Evolutionary conservation across 106 monocot genomes (phyloP), one percentile per base, ranked within the genome.

Genomic region (Triglochin maritima): DNA sequence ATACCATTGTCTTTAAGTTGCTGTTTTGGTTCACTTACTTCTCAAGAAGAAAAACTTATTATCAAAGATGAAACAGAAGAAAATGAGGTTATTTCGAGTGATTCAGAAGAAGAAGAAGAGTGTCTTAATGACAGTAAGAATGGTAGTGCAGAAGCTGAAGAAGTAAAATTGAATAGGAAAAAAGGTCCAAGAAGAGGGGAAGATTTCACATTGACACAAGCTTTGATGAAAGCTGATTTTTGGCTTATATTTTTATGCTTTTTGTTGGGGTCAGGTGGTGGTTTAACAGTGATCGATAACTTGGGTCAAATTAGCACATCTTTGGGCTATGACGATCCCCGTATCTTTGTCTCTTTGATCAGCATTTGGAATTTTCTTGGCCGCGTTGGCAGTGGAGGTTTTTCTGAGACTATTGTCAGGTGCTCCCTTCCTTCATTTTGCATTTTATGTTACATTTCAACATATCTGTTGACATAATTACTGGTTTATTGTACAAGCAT

Each of bases 241-340:
- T 43, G 78, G 3, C 14, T 85, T 62, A 69, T 89, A 10, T 80
- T 89, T 68, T 10, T 80, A 9, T 52, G 82, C 0, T 80, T 76
- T 3, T 76, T 83, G 9, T 85, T 79, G 46, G 89, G 85, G 1
- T 54, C 83, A 5, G 89, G 89, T 11, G 85, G 85, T 0, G 76
- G 76, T 3, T 56, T 89, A 41, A 82, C 89, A 8, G 85, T 82
- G 2, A 82, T 89, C 66, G 85, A 89, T 76, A 89, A 89, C 80
- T 78, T 89, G 80, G 85, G 85, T 9, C 89, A 89, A 55, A 89
- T 89, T 46, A 83, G 83, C 6, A 62, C 75, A n/a, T 81, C 87
- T 0, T 64, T 83, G 4, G 87, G 87, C 43, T 87, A 87, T 72
- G 60, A 77, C 0, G 45, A 69, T 4, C 43, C 6, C 1, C 69